Conservation (phyloP, 495 filamentous ascomycete genomes). For the Penicillium cinerascens region DNA sequence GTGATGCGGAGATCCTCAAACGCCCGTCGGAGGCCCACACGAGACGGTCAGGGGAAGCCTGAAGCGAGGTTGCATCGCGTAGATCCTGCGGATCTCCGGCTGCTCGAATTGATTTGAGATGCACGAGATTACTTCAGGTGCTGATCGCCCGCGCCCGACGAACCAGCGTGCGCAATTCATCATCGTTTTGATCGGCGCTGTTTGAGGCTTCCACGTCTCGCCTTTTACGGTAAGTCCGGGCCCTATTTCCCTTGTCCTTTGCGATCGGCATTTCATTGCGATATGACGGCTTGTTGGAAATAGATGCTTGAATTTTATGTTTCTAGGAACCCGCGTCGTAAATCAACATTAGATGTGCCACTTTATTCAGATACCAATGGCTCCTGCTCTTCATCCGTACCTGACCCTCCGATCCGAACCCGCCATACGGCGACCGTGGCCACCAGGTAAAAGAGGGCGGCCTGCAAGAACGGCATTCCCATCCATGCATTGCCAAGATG, state of each 20-base stretch:
- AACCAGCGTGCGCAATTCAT: not conserved
- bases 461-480: conserved; percentile 32
- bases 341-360: not conserved
- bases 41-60: not conserved
- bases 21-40: conserved; percentile 5
- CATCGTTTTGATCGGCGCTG: not conserved
- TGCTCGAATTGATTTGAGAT: conserved; percentile 1
- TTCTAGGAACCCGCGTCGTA: not conserved
- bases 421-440: conserved; percentile 16
- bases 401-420: conserved; percentile 7
- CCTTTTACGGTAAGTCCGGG: conserved; percentile 1
- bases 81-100: conserved; percentile 19
- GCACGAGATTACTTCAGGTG: conserved; percentile 17
- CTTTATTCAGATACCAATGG: conserved; percentile 1
- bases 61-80: conserved; percentile 22
- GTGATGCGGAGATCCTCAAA: conserved; percentile 1
- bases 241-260: not conserved
- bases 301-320: not conserved
- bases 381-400: conserved; percentile 13
- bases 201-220: conserved; percentile 1
- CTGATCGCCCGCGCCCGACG: conserved; percentile 11
- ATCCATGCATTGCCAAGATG: conserved; percentile 33
- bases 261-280: not conserved
- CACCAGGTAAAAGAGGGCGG: conserved; percentile 14
- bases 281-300: not conserved